Evolutionary conservation across 192 early-diverging fungal genomes (phyloP).

Genomic region (Mycoemilia scoparia): DNA sequence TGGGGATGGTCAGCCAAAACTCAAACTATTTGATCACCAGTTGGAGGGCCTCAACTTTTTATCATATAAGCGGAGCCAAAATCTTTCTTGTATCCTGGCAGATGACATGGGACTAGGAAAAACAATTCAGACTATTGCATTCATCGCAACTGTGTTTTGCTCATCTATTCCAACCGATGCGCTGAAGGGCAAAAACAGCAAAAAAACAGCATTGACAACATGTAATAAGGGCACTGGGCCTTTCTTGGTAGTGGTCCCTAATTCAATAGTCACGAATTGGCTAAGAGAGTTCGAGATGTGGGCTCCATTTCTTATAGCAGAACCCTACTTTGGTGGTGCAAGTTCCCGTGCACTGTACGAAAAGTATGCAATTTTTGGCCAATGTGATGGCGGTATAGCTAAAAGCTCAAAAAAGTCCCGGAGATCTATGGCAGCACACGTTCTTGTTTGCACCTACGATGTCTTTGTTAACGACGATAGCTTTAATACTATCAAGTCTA

Average conservation of each 20-base stretch:
- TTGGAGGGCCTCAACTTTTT: constrained; percentile 87
- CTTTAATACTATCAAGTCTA: constrained; percentile 18
- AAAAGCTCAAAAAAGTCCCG: background rate
- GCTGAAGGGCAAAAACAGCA: constrained; percentile 12
- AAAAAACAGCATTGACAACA: no score
- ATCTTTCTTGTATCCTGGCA: constrained; percentile 81
- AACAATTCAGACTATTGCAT: constrained; percentile 87
- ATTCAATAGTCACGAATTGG: constrained; percentile 88
- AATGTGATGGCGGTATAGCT: no score
- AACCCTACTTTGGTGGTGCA: constrained; percentile 62
- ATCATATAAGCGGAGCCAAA: constrained; percentile 62
- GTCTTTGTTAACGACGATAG: constrained; percentile 60
- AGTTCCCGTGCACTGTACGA: constrained; percentile 40
- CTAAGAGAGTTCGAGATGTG: constrained; percentile 74
- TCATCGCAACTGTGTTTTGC: constrained; percentile 56
- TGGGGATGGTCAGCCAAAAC: constrained; percentile 48
- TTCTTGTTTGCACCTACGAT: constrained; percentile 88
- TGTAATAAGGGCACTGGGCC: constrained; percentile 72
- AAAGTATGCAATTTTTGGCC: constrained; percentile 12
- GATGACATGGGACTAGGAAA: constrained; percentile 94
- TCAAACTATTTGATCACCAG: constrained; percentile 87
- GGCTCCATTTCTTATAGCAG: constrained; percentile 81
- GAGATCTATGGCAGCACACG: constrained; percentile 62
- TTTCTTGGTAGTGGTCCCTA: constrained; percentile 81
- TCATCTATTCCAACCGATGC: constrained; percentile 6